Percentiles rank a stretch among this genome's conserved stretches.
Conservation (phyloP, 257 asterid species). For the Solanum bukasovii region DNA sequence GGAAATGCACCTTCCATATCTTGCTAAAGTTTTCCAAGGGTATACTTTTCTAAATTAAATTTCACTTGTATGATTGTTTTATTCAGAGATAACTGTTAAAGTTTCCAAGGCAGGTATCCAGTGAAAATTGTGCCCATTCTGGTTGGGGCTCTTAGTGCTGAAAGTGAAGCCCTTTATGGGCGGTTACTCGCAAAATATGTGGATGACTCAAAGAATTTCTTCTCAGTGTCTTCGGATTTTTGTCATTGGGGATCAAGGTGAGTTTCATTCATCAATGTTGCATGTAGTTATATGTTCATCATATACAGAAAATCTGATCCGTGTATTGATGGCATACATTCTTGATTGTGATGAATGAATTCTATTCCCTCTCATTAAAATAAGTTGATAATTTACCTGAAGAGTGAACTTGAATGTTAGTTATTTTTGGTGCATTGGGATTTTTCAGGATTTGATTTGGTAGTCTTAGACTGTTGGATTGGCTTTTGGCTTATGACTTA, state of each 20-base stretch:
- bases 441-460: neutral
- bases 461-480: neutral
- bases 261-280: neutral
- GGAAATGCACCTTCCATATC: conserved; percentile 99
- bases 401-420: neutral
- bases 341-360: neutral
- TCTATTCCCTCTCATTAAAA: neutral
- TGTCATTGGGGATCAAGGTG: conserved; percentile 99
- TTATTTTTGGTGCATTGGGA: neutral
- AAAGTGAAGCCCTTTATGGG: conserved; percentile 70
- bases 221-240: conserved; percentile 92
- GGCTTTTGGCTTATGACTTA: no score
- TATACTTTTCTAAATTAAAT: conserved; percentile 16
- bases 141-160: conserved; percentile 88
- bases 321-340: neutral
- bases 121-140: conserved; percentile 88
- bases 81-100: conserved; percentile 9
- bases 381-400: neutral
- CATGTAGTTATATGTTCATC: neutral
- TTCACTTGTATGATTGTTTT: neutral
- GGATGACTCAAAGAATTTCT: conserved; percentile 89
- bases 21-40: conserved; percentile 92
- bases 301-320: neutral
- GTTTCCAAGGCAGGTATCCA: conserved; percentile 37
- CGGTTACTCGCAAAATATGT: conserved; percentile 70